Evolutionary conservation across 2,329 filamentous ascomycete species (phyloP).

Genomic region (Penicillium oxalicum): DNA sequence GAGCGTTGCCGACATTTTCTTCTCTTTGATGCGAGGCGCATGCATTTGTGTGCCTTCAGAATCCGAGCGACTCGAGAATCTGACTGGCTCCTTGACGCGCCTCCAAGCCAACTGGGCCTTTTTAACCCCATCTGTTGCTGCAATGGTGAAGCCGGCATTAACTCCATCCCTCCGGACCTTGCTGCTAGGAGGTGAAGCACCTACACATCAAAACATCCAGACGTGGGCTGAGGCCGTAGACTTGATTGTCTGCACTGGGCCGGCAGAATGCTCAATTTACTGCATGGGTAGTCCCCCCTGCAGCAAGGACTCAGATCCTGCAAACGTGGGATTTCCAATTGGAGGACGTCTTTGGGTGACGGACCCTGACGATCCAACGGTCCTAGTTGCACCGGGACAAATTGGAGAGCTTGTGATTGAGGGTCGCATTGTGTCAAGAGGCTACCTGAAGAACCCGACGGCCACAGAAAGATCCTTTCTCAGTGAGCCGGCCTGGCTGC

Average conservation of each 20-base stretch:
- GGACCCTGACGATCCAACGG: neutral
- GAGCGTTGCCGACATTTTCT: neutral
- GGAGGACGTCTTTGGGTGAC: neutral
- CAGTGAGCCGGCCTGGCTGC: neutral
- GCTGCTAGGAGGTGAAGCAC: neutral
- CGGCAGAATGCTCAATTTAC: neutral
- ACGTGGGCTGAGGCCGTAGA: neutral
- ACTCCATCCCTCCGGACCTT: neutral
- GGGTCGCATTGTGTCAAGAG: neutral
- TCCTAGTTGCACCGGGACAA: neutral
- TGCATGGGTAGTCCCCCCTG: neutral
- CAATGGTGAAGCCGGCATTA: neutral
- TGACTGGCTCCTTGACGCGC: neutral
- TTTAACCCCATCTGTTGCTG: neutral
- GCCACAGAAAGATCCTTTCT: neutral
- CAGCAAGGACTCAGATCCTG: neutral
- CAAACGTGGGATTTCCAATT: neutral
- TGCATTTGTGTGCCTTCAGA: neutral
- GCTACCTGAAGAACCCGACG: neutral
- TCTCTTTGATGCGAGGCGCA: neutral
- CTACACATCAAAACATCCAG: neutral
- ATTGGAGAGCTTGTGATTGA: neutral
- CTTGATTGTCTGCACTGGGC: neutral
- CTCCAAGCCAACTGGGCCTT: neutral
- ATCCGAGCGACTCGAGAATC: neutral